Percentiles rank a stretch among this genome's conserved stretches.
Conservation (phyloP, 23 red algal species). For the Chondrus crispus region DNA sequence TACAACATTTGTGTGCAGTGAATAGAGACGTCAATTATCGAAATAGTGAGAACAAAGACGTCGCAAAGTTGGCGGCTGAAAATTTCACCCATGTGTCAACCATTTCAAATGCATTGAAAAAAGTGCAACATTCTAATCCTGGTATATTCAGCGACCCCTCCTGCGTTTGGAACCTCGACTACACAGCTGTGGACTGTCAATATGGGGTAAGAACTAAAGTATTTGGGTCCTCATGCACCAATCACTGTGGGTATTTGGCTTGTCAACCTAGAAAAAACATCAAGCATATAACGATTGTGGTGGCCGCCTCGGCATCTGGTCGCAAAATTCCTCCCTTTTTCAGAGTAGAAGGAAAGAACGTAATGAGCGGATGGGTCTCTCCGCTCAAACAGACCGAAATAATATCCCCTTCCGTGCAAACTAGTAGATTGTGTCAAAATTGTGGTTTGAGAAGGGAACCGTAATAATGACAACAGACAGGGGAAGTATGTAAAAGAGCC, state of each 20-base stretch:
- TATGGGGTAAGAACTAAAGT: neutral
- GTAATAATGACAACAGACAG: too few species aligned
- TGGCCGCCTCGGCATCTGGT: neutral
- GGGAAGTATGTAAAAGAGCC: neutral
- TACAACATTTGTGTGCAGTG: neutral
- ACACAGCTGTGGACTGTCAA: neutral
- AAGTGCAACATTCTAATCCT: neutral
- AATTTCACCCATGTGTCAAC: neutral
- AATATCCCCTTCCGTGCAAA: too few species aligned
- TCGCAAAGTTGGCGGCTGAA: neutral
- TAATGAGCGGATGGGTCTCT: neutral
- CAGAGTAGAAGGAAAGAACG: neutral
- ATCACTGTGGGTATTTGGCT: neutral
- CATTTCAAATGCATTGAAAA: neutral
- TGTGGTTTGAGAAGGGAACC: too few species aligned
- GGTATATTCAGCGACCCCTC: neutral
- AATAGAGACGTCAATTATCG: neutral
- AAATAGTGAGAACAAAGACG: neutral
- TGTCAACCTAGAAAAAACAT: neutral
- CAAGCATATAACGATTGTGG: neutral
- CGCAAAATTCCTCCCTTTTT: neutral
- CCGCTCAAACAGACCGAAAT: too few species aligned
- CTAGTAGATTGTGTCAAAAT: too few species aligned
- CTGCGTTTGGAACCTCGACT: slow-evolving; percentile 5
- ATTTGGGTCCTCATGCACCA: neutral